Conservation (phyloP, 1,284 basidiomycete genomes). For the Heterobasidion annosum region DNA sequence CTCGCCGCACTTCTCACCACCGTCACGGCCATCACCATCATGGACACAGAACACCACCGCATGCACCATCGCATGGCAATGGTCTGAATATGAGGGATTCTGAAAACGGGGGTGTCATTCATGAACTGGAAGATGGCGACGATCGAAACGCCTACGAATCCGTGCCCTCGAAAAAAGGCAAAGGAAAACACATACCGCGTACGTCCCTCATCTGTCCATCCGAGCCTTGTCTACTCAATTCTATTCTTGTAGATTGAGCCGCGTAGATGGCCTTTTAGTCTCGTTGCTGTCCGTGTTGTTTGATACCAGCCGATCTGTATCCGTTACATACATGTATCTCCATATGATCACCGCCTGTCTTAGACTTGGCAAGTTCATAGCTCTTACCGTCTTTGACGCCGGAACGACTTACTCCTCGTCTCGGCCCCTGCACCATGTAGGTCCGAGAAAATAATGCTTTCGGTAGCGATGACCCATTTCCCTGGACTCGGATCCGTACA, state of each 20-base stretch:
- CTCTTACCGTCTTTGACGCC: no score
- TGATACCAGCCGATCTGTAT: not conserved
- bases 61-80: conserved; percentile 15
- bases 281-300: not conserved
- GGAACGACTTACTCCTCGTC: no score
- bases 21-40: conserved; percentile 19
- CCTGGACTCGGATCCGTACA: no score
- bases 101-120: conserved; percentile 19
- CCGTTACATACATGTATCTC: not conserved
- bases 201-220: not conserved
- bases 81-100: conserved; percentile 4
- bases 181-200: conserved; percentile 4
- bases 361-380: no score
- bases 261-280: not conserved
- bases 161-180: conserved; percentile 32
- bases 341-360: not conserved
- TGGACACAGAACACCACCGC: not conserved
- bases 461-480: no score
- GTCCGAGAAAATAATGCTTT: no score
- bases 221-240: not conserved
- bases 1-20: conserved; percentile 17
- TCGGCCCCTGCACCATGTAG: no score
- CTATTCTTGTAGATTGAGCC: not conserved
- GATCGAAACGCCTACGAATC: conserved; percentile 52
- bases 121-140: conserved; percentile 21